These are phyloP conservation scores for Daedaleopsis sinensis DNA, from an alignment of 768 basidiomycete species.

Conservation along the genomic window DNA sequence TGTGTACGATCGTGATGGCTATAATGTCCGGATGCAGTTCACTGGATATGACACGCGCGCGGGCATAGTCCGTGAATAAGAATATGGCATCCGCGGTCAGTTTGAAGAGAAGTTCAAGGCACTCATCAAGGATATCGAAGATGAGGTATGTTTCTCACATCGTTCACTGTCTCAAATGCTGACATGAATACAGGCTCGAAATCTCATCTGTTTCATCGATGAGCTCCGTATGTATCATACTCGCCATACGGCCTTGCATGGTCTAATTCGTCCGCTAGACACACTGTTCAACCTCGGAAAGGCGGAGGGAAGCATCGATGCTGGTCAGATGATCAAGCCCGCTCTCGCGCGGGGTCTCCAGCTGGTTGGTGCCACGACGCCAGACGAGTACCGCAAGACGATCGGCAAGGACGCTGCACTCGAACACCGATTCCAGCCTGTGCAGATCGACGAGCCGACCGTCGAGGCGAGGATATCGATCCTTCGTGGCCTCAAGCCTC, in stretches of 20 bases:
- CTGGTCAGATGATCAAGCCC: constrained; percentile 93
- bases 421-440: constrained; percentile 89
- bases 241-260: neutral
- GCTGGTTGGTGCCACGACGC: constrained; percentile 89
- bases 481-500: constrained; percentile 79
- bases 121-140: constrained; percentile 87
- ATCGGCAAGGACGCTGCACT: constrained; percentile 93
- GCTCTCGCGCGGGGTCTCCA: constrained; percentile 86
- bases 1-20: constrained; percentile 18
- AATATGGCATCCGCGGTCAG: constrained; percentile 89
- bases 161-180: neutral
- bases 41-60: no score
- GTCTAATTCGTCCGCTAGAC: constrained; percentile 41
- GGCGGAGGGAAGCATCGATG: constrained; percentile 89
- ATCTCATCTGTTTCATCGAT: constrained; percentile 92
- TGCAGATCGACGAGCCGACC: constrained; percentile 86
- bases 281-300: constrained; percentile 88
- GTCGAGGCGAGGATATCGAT: constrained; percentile 87
- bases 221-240: constrained; percentile 75
- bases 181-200: constrained; percentile 46
- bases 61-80: no score
- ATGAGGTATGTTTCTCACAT: constrained; percentile 52
- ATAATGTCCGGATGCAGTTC: constrained; percentile 8
- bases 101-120: constrained; percentile 95
- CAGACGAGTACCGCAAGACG: constrained; percentile 89